phyloP scores from a whole-genome alignment of 208 protist genomes.

The Trypanosoma theileri region DNA sequence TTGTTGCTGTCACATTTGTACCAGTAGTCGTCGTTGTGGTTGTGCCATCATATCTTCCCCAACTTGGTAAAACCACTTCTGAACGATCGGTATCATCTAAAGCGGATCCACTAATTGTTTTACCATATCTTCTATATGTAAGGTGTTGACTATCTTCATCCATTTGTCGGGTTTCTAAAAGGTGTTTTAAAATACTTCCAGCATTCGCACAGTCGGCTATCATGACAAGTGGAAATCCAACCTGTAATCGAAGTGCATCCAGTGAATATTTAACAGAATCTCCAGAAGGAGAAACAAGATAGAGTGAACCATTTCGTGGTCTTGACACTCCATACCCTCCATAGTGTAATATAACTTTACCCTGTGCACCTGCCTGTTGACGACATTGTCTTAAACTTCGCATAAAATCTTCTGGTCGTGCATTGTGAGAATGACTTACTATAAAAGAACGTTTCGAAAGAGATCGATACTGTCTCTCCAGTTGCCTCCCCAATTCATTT shows the following conservation, averaged over 20 bases:
- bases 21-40: not conserved
- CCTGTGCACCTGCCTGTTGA: constrained; percentile 48
- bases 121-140: constrained; percentile 14
- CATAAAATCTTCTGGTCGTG: constrained; percentile 48
- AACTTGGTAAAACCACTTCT: constrained; percentile 1
- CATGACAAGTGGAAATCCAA: constrained; percentile 79
- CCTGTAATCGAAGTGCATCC: constrained; percentile 53
- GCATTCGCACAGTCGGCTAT: constrained; percentile 83
- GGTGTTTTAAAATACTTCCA: constrained; percentile 58
- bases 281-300: constrained; percentile 36
- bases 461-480: constrained; percentile 72
- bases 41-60: constrained; percentile 2
- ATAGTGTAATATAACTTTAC: constrained; percentile 86
- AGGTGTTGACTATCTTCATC: constrained; percentile 48
- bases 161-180: constrained; percentile 61
- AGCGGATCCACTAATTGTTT: constrained; percentile 10
- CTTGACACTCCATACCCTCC: constrained; percentile 64
- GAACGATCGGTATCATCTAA: constrained; percentile 29
- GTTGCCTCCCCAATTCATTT: constrained; percentile 50
- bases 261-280: constrained; percentile 35
- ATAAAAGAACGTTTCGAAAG: constrained; percentile 64
- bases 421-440: constrained; percentile 53
- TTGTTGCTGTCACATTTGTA: too few relatives aligned
- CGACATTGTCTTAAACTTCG: constrained; percentile 64
- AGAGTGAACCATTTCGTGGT: constrained; percentile 51